These are phyloP conservation scores for Backusella circina DNA, from an alignment of 192 early-diverging fungal genomes.

Conservation along the genomic window DNA sequence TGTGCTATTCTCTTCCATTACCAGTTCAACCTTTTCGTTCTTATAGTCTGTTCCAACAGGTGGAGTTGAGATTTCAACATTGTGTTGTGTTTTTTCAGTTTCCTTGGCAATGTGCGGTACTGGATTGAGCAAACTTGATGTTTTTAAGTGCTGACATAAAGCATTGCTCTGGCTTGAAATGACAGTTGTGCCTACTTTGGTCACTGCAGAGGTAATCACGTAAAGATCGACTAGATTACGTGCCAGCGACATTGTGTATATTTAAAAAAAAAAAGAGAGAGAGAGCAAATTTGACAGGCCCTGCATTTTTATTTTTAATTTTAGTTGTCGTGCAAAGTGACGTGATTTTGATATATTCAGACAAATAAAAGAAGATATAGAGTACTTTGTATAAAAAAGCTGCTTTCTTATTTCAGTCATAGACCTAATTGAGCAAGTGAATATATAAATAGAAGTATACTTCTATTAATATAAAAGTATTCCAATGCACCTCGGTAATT, in stretches of 20 bases:
- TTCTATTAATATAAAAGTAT: too few relatives aligned
- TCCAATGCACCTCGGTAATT: too few relatives aligned
- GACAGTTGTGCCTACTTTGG: conserved; percentile 5
- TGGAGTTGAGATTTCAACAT: not conserved
- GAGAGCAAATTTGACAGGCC: not conserved
- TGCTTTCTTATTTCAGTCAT: too few relatives aligned
- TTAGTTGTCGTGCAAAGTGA: not conserved
- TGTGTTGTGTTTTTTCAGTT: not conserved
- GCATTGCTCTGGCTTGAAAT: conserved; percentile 10
- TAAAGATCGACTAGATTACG: conserved; percentile 24
- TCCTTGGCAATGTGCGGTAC: not conserved
- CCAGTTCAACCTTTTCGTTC: not conserved
- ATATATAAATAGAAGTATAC: too few relatives aligned
- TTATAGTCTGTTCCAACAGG: too few relatives aligned
- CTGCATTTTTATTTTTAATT: not conserved
- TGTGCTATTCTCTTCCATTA: not conserved
- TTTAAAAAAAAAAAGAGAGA: not conserved
- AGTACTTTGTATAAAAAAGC: too few relatives aligned
- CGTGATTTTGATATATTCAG: not conserved
- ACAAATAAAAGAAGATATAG: too few relatives aligned
- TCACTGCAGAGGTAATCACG: conserved; percentile 5
- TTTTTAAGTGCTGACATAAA: conserved; percentile 24
- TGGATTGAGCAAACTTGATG: conserved; percentile 27
- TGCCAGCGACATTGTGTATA: conserved; percentile 18
- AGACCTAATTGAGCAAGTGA: too few relatives aligned